These are phyloP conservation scores for Cystobasidium pallidum DNA, from an alignment of 1,284 basidiomycete species.

Conservation along the genomic window DNA sequence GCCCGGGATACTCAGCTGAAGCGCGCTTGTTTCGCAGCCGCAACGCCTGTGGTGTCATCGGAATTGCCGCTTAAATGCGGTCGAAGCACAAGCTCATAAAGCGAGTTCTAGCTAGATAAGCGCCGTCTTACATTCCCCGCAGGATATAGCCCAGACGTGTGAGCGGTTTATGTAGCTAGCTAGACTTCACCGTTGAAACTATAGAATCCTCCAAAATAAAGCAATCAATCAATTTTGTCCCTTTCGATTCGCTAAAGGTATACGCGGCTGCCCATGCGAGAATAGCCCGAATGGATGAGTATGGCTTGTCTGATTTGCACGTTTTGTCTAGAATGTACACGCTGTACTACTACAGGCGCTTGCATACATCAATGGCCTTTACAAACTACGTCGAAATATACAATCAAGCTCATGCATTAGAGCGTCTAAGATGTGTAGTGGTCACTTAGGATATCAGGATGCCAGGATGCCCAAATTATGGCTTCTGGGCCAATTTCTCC, in stretches of 20 bases:
- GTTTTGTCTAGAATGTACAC: slow-evolving; percentile 1
- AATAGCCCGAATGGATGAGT: neutral
- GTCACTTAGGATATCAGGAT: too few species aligned
- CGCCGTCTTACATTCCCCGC: too few species aligned
- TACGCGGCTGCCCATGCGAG: neutral
- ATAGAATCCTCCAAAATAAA: neutral
- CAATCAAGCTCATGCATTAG: too few species aligned
- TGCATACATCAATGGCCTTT: too few species aligned
- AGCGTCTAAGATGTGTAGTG: too few species aligned
- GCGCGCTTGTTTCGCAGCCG: slow-evolving; percentile 62
- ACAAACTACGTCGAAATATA: too few species aligned
- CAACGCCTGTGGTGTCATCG: slow-evolving; percentile 72
- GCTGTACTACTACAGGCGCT: neutral
- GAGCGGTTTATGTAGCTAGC: slow-evolving; percentile 14
- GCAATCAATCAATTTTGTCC: slow-evolving; percentile 4
- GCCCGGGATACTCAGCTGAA: neutral
- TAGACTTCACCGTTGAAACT: neutral
- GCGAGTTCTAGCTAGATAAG: too few species aligned
- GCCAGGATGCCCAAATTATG: neutral
- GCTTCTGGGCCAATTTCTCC: slow-evolving; percentile 5
- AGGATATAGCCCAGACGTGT: too few species aligned
- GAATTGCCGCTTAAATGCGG: slow-evolving; percentile 55
- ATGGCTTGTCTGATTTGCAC: slow-evolving; percentile 4
- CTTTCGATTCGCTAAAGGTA: neutral
- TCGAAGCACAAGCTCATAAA: too few species aligned